A percentile compares a stretch with the other conserved stretches of the same genome.
These are phyloP conservation scores for Mycena alexandri DNA, from an alignment of 768 basidiomycete species.

Conservation along the genomic window DNA sequence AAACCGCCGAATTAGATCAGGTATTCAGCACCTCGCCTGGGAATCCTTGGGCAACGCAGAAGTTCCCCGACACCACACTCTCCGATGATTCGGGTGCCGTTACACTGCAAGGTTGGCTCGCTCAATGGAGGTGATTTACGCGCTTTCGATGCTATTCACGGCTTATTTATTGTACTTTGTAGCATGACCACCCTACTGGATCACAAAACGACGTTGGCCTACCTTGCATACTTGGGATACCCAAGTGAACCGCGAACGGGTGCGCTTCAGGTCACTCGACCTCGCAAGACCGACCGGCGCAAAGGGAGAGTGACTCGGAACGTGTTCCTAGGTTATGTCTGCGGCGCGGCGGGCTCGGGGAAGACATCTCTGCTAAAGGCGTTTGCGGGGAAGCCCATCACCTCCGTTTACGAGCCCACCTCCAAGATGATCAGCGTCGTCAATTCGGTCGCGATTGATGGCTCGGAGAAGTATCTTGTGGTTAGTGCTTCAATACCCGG, in stretches of 20 bases:
- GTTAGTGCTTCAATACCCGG: constrained; percentile 62
- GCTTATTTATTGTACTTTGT: constrained; percentile 13
- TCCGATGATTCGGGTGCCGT: constrained; percentile 90
- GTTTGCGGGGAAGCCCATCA: constrained; percentile 88
- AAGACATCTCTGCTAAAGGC: constrained; percentile 90
- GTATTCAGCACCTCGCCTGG: constrained; percentile 96
- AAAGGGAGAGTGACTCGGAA: constrained; percentile 91
- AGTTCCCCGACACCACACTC: constrained; percentile 91
- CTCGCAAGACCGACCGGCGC: constrained; percentile 86
- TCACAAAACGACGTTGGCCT: constrained; percentile 90
- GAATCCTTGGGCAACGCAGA: constrained; percentile 94
- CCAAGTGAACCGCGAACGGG: constrained; percentile 82
- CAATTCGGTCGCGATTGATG: constrained; percentile 94
- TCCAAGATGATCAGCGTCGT: constrained; percentile 93
- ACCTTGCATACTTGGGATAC: constrained; percentile 96
- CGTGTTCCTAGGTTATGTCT: constrained; percentile 93
- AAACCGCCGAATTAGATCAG: constrained; percentile 83
- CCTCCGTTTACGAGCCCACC: constrained; percentile 85
- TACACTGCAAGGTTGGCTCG: constrained; percentile 97
- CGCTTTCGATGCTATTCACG: constrained; percentile 9
- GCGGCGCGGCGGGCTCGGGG: constrained; percentile 95
- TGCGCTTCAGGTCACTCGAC: constrained; percentile 87
- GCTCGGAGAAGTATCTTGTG: constrained; percentile 95
- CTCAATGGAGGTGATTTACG: constrained; percentile 89
- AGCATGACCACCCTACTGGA: constrained; percentile 99